Conservation (phyloP, 805 yeast genomes). For the Torulaspora maleeae region DNA sequence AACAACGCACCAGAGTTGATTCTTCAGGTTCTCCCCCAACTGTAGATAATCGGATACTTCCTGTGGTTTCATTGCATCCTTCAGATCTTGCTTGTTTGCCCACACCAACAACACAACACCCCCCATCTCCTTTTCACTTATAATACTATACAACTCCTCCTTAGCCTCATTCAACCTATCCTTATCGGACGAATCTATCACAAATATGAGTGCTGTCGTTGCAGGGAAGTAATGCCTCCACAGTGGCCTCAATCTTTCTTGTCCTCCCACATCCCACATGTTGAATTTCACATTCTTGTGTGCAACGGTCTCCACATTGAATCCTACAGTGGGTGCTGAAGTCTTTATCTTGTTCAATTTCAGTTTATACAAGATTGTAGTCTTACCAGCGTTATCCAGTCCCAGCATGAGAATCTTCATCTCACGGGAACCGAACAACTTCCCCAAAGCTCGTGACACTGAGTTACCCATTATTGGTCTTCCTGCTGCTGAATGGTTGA, state of each 20-base stretch:
- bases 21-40: conserved; percentile 50
- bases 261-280: conserved; percentile 97
- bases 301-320: conserved; percentile 83
- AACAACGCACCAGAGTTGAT: conserved; percentile 85
- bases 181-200: conserved; percentile 75
- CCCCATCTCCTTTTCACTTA: conserved; percentile 78
- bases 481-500: background rate
- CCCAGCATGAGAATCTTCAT: conserved; percentile 84
- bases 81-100: conserved; percentile 84
- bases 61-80: conserved; percentile 67
- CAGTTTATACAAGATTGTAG: conserved; percentile 78
- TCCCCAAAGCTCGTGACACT: conserved; percentile 37
- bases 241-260: conserved; percentile 81
- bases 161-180: conserved; percentile 73
- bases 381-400: conserved; percentile 89
- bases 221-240: conserved; percentile 97
- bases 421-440: conserved; percentile 50
- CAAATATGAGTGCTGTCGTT: conserved; percentile 86
- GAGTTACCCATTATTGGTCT: conserved; percentile 31
- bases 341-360: conserved; percentile 70
- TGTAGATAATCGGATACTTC: conserved; percentile 72
- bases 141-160: conserved; percentile 68
- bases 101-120: conserved; percentile 74
- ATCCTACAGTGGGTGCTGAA: conserved; percentile 91
- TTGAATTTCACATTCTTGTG: conserved; percentile 79